Base-by-base conservation (phyloP, 1,284 basidiomycete species). In the Ceratobasidium sp. region DNA sequence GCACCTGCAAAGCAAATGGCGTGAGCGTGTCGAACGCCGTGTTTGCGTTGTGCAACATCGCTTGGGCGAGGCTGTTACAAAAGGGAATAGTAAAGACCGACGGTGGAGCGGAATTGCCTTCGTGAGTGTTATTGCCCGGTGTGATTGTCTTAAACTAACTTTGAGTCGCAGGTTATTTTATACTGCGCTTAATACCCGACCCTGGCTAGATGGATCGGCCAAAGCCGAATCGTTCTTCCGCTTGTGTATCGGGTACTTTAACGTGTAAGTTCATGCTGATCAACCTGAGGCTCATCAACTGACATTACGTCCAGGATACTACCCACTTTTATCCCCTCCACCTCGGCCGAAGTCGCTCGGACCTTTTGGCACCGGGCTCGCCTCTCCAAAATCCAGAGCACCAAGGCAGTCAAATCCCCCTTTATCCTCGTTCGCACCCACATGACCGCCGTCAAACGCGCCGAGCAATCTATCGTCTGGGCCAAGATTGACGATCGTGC, bases 221-320 rank as follows among this genome's bases (percentile, higher is more conserved):
- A 83, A 83, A 78, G 81, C 29, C 74, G 80, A 74, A 79, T 79
- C 74, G 74, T 91, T 90, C 14, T 92, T 91, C 83, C 92, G 90
- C 88, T 85, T 93, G 54, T 88, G 90, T 4, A 88, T 93, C 75
- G 89, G 90, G 3, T 93, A 92, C 81, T 92, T 92, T 84, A 93
- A 93, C 81, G 85, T 94, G 53, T 69, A 37, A 24, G 66, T 69
- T 19, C 11, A 1, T 51, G 19, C 11, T 13, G 29, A 11, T 43
- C 13, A 11, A 29, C 4, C 7, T 27, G 31, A 13, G 22, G 3
- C 22, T 39, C 7, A 63, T 4, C 29, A 31, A 54, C 22, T 9
- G 19, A 46, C 51, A 14, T 22, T 53, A 22, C 41, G 58, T 19
- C 1, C 58, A 61, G 58, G 77, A 83, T 92, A 61, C 87, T 93